A percentile compares a stretch with the other conserved stretches of the same genome.
Evolutionary conservation across 495 filamentous ascomycete genomes (phyloP).

Genomic region (Neurospora discreta): DNA sequence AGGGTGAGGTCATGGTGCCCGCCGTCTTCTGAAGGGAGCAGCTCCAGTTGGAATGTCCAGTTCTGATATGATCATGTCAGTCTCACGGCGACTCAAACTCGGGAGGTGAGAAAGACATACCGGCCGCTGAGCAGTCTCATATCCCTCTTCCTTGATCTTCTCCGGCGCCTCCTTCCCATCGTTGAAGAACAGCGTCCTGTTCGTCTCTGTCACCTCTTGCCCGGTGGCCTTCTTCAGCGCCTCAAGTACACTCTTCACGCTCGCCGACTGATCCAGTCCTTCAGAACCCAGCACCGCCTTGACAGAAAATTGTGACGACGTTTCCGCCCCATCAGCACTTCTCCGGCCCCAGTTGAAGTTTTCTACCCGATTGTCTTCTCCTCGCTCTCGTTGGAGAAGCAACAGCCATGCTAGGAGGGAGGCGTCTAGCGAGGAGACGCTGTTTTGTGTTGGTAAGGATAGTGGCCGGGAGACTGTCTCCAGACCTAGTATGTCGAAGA

Average conservation of each 20-base stretch:
- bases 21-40: background rate
- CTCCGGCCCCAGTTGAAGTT: constrained; percentile 7
- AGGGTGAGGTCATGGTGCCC: constrained; percentile 1
- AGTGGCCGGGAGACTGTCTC: constrained; percentile 1
- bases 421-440: background rate
- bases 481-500: background rate
- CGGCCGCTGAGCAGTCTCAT: background rate
- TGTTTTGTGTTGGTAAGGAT: background rate
- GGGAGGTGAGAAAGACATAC: background rate
- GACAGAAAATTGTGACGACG: background rate
- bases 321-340: background rate
- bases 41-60: constrained; percentile 8
- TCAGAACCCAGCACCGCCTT: background rate
- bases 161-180: background rate
- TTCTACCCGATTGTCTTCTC: constrained; percentile 5
- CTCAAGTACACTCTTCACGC: background rate
- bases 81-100: background rate
- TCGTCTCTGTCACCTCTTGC: background rate
- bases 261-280: background rate
- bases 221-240: background rate
- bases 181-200: constrained; percentile 6
- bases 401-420: constrained; percentile 8
- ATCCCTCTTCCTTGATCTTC: background rate
- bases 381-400: constrained; percentile 6
- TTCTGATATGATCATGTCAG: background rate